A percentile compares a stretch with the other conserved stretches of the same genome.
phyloP scores from a whole-genome alignment of 1,139 yeast genomes.

The Nakaseomyces delphensis region DNA sequence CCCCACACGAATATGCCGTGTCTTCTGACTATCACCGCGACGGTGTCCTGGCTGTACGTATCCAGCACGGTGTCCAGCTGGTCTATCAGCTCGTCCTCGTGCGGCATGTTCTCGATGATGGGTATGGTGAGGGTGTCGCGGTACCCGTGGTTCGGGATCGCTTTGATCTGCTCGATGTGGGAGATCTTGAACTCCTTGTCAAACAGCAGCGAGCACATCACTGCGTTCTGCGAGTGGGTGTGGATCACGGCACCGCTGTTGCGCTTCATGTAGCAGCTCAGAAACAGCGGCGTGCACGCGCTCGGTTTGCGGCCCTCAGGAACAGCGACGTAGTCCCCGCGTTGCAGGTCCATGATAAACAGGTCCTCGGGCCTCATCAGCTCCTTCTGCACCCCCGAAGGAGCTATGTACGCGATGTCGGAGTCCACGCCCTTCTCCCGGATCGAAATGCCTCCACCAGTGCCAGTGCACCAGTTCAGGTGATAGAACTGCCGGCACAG shows the following conservation, averaged over 20 bases:
- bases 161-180: slow-evolving; percentile 87
- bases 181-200: slow-evolving; percentile 66
- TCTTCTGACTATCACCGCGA: slow-evolving; percentile 83
- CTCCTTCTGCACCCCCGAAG: slow-evolving; percentile 94
- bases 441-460: slow-evolving; percentile 92
- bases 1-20: slow-evolving; percentile 98
- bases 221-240: slow-evolving; percentile 87
- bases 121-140: slow-evolving; percentile 75
- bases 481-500: slow-evolving; percentile 68
- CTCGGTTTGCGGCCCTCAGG: slow-evolving; percentile 74
- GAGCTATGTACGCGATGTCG: slow-evolving; percentile 59
- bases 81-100: slow-evolving; percentile 76
- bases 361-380: slow-evolving; percentile 72
- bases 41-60: slow-evolving; percentile 56
- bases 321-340: slow-evolving; percentile 47
- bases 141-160: slow-evolving; percentile 63
- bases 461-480: slow-evolving; percentile 90
- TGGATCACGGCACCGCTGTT: slow-evolving; percentile 91
- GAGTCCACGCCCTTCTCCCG: slow-evolving; percentile 43
- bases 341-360: slow-evolving; percentile 57
- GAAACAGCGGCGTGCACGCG: slow-evolving; percentile 85
- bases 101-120: slow-evolving; percentile 82
- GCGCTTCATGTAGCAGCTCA: slow-evolving; percentile 63
- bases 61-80: slow-evolving; percentile 54
- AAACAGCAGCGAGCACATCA: slow-evolving; percentile 64